Base-by-base conservation (phyloP, 2,329 filamentous ascomycete species). In the Mycogone perniciosa region DNA sequence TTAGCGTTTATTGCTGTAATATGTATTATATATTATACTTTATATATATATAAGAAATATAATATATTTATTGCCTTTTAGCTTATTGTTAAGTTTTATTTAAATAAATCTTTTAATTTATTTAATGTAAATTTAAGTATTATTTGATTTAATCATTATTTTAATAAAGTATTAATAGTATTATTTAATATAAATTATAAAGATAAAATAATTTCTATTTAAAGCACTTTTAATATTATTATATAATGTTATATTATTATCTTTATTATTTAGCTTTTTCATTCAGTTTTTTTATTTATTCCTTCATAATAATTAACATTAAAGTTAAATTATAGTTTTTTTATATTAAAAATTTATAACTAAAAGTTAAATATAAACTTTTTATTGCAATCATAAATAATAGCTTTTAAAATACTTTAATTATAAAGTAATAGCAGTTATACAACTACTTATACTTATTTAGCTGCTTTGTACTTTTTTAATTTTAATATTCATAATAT, bases 111-210 rank as follows among this genome's bases (percentile, higher is more conserved):
- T 20, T 2, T 20, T 20, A 2, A 20, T 20, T 20, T 20, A 20
- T 20, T 20, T 20, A 20, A 20, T 37, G 31, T 39, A 40, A 20
- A 34, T 52, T 35, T 41, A 34, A 43, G 5, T 29, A 48, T 7
- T 29, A n/a, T 31, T 13, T 38, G 39, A 51, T 51, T 31, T n/a
- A 5, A 10, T 51, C 31, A 30, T 6, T 45, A 13, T 40, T 38
- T 27, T 41, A 45, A 31, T 8, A 39, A 44, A 42, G 26, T 43
- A 46, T 33, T 46, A 50, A 31, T 33, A 33, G 34, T 42, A 33
- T 26, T 31, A 29, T 44, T 44, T 44, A 44, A 3, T 3, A 3
- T 20, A 20, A 20, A 20, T 20, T 20, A 20, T 20, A 20, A 20
- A 20, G 20, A 20, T 20, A 20, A 20, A 20, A 20, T 20, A 20